Evolutionary conservation across 345 rosid species (phyloP).

Genomic region (Alliaria petiolata): DNA sequence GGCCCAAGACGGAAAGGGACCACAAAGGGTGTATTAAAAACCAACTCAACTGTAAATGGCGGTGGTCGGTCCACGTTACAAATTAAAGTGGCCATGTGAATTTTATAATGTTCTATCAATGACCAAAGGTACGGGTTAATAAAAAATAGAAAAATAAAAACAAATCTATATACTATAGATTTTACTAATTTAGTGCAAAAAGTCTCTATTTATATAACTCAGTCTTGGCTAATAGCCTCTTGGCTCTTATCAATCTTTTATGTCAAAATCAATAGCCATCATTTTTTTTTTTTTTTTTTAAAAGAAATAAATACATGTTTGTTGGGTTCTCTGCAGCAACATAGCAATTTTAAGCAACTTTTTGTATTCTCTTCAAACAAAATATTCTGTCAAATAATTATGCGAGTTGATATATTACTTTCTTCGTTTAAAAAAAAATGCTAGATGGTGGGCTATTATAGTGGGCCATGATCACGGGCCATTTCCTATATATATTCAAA

Average conservation of each 20-base stretch:
- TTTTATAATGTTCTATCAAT: background rate
- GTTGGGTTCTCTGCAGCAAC: too few species aligned
- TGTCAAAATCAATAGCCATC: background rate
- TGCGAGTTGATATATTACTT: background rate
- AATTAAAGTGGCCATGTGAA: constrained; percentile 33
- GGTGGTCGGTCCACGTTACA: constrained; percentile 27
- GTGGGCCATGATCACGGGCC: background rate
- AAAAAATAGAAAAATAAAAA: too few species aligned
- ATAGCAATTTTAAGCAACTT: too few species aligned
- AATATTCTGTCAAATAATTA: background rate
- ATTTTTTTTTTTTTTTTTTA: too few species aligned
- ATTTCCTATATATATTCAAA: background rate
- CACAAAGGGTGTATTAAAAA: constrained; percentile 19
- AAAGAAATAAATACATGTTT: too few species aligned
- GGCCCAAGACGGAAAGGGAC: constrained; percentile 23
- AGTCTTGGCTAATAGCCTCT: too few species aligned
- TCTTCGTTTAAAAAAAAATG: background rate
- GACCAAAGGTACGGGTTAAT: background rate
- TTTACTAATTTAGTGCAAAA: too few species aligned
- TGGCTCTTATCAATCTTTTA: too few species aligned
- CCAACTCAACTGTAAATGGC: constrained; percentile 25
- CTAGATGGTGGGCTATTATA: background rate
- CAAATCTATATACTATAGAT: too few species aligned
- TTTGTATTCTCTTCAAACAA: background rate
- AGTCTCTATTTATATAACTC: too few species aligned